Percentiles rank a stretch among this genome's conserved stretches.
Evolutionary conservation across 805 yeast species (phyloP).

Genomic region (Monosporozyma servazzii): DNA sequence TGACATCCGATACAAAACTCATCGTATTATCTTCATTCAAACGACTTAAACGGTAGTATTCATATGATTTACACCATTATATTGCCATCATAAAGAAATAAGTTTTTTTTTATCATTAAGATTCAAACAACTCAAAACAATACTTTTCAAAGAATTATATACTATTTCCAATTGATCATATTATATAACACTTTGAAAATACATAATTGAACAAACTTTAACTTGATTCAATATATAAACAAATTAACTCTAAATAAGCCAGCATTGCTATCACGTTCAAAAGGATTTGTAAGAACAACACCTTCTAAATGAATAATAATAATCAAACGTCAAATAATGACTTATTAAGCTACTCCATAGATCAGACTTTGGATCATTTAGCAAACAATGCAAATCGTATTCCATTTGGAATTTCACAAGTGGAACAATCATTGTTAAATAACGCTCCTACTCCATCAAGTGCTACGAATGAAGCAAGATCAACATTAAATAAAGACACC

Average conservation of each 20-base stretch:
- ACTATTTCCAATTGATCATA: background rate
- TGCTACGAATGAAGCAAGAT: background rate
- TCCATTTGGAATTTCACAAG: background rate
- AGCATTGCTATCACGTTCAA: too few species aligned
- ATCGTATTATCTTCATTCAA: background rate
- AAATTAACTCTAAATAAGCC: too few species aligned
- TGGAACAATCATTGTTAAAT: background rate
- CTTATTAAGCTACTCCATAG: background rate
- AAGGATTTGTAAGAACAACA: too few species aligned
- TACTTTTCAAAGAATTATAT: too few species aligned
- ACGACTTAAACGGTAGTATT: too few species aligned
- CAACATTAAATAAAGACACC: background rate
- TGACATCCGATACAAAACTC: background rate
- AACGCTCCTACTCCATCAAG: background rate
- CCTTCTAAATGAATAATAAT: background rate
- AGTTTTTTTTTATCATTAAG: too few species aligned
- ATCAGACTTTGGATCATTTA: background rate
- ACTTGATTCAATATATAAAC: too few species aligned
- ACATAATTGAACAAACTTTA: too few species aligned
- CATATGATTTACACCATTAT: too few species aligned
- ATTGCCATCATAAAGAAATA: too few species aligned
- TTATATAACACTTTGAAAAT: too few species aligned
- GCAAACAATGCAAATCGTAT: background rate
- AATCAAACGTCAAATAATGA: background rate
- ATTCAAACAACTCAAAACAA: too few species aligned